phyloP scores from a whole-genome alignment of 2,329 filamentous ascomycete genomes.

The Fusarium sp. region DNA sequence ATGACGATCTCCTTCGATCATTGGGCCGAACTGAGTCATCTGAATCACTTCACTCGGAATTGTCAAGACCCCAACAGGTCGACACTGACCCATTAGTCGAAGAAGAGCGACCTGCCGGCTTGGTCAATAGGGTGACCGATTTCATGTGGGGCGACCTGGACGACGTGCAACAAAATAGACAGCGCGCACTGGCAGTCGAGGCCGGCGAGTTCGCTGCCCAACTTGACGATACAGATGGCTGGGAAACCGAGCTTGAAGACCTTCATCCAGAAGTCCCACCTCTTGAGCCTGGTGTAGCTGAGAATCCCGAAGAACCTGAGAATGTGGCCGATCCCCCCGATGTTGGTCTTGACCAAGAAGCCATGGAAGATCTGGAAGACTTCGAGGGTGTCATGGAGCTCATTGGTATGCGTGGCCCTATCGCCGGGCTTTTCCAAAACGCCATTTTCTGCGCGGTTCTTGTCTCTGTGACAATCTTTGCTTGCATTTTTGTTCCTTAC shows the following conservation, averaged over 20 bases:
- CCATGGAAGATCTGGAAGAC: constrained; percentile 88
- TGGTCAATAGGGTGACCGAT: constrained; percentile 58
- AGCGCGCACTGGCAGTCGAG: constrained; percentile 56
- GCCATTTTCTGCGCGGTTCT: constrained; percentile 93
- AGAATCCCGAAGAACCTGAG: constrained; percentile 51
- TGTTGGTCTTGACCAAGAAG: constrained; percentile 77
- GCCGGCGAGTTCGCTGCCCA: constrained; percentile 48
- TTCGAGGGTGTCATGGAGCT: constrained; percentile 96
- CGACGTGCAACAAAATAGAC: constrained; percentile 41
- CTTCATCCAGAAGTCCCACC: constrained; percentile 50
- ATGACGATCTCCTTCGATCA: background rate
- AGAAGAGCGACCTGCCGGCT: constrained; percentile 34
- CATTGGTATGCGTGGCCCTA: constrained; percentile 93
- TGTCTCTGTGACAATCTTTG: constrained; percentile 85
- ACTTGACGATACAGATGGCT: constrained; percentile 46
- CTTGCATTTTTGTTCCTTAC: constrained; percentile 91
- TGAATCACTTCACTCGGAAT: background rate
- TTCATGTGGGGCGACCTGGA: constrained; percentile 72
- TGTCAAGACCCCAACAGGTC: constrained; percentile 14
- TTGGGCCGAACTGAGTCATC: constrained; percentile 5
- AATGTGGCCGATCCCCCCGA: constrained; percentile 72
- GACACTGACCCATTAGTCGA: constrained; percentile 25
- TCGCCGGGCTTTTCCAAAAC: constrained; percentile 92
- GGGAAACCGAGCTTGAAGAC: constrained; percentile 54
- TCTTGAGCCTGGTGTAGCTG: constrained; percentile 32